These are phyloP conservation scores for Fulvia fulva DNA, from an alignment of 2,329 filamentous ascomycete genomes.

Conservation along the genomic window DNA sequence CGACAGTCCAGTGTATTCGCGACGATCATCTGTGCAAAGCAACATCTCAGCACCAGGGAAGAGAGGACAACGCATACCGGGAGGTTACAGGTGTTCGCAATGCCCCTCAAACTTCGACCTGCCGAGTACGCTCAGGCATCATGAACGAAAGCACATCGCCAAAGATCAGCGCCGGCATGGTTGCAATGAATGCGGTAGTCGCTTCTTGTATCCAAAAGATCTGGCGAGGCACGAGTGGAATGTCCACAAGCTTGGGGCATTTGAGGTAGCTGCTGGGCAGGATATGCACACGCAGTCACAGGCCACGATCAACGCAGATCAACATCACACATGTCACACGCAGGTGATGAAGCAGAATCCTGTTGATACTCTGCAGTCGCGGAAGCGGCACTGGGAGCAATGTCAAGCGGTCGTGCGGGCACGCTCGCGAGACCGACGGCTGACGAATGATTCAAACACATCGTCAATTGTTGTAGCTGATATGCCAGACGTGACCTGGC, in stretches of 20 bases:
- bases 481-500: neutral
- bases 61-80: neutral
- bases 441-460: neutral
- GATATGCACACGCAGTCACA: neutral
- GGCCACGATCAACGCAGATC: neutral
- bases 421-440: neutral
- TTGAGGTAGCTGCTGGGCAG: neutral
- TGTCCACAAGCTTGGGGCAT: neutral
- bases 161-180: constrained; percentile 4
- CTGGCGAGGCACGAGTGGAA: constrained; percentile 1
- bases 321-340: neutral
- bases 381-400: neutral
- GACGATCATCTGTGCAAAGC: neutral
- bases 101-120: constrained; percentile 4
- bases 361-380: neutral
- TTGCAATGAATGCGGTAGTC: constrained; percentile 1
- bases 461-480: neutral
- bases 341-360: neutral
- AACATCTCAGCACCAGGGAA: neutral
- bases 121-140: constrained; percentile 4
- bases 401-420: neutral
- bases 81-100: constrained; percentile 2
- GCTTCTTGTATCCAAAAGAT: constrained; percentile 9
- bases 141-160: constrained; percentile 4
- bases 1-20: neutral